These are phyloP conservation scores for Decorospora gaudefroyi DNA, from an alignment of 2,329 filamentous ascomycete species.

Conservation along the genomic window DNA sequence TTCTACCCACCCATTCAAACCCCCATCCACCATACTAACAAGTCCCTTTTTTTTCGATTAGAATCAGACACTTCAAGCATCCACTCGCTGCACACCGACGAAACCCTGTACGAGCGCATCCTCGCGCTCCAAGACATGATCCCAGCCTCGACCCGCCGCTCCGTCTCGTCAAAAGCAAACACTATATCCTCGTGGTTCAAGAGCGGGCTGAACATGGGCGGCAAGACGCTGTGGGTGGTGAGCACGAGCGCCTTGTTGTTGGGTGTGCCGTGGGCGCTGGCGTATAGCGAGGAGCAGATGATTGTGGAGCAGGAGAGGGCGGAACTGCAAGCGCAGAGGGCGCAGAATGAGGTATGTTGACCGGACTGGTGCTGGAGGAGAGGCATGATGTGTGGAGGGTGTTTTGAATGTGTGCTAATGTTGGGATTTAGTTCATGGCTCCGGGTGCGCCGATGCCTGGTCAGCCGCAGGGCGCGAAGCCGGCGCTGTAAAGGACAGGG, in stretches of 20 bases:
- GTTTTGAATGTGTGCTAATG: constrained; percentile 15
- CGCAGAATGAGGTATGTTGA: constrained; percentile 67
- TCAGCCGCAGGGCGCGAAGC: constrained; percentile 37
- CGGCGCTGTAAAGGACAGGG: constrained; percentile 39
- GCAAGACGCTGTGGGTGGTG: constrained; percentile 88
- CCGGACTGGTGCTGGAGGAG: too few relatives aligned
- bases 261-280: constrained; percentile 90
- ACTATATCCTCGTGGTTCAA: constrained; percentile 62
- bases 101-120: constrained; percentile 64
- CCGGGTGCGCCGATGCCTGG: constrained; percentile 34
- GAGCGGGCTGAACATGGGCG: constrained; percentile 69
- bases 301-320: constrained; percentile 97
- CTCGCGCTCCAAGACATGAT: constrained; percentile 78
- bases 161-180: constrained; percentile 50
- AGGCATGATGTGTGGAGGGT: too few relatives aligned
- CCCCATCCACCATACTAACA: constrained; percentile 46
- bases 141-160: constrained; percentile 75
- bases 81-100: constrained; percentile 50
- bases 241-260: constrained; percentile 87
- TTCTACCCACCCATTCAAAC: constrained; percentile 53
- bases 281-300: constrained; percentile 94
- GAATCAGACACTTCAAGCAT: constrained; percentile 77
- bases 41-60: constrained; percentile 55
- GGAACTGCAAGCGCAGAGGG: constrained; percentile 92
- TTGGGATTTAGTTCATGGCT: constrained; percentile 37